phyloP scores from a whole-genome alignment of 495 filamentous ascomycete species.

The Hypoxylon intermedium region DNA sequence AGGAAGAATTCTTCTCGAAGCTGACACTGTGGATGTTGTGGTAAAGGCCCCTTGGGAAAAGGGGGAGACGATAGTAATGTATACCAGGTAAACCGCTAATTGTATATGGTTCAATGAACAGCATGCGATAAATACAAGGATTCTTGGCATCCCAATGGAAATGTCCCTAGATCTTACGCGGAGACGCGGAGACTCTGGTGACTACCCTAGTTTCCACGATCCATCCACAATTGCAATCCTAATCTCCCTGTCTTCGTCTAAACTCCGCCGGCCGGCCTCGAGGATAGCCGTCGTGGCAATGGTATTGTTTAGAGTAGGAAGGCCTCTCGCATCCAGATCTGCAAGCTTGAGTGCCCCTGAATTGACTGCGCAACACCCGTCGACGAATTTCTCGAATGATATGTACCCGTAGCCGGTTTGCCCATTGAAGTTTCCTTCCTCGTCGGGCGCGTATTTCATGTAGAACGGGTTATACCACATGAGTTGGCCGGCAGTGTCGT shows the following conservation, averaged over 20 bases:
- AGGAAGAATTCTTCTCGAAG: constrained; percentile 32
- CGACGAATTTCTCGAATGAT: constrained; percentile 94
- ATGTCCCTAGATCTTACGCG: neutral
- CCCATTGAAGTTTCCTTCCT: constrained; percentile 91
- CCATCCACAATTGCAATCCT: constrained; percentile 70
- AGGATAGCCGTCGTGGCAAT: constrained; percentile 90
- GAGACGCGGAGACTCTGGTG: neutral
- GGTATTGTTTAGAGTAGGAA: constrained; percentile 88
- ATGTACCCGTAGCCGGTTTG: constrained; percentile 92
- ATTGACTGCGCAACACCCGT: constrained; percentile 81
- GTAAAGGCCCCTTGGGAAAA: neutral
- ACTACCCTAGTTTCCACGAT: constrained; percentile 72
- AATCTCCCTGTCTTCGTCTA: constrained; percentile 81
- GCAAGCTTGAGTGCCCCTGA: constrained; percentile 72
- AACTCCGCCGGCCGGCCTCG: constrained; percentile 79
- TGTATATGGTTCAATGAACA: neutral
- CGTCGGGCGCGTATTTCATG: constrained; percentile 94
- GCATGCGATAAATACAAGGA: no score
- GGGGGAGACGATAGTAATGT: neutral
- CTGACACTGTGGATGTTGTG: constrained; percentile 36
- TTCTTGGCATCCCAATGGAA: no score
- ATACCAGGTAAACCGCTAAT: neutral
- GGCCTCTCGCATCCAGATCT: constrained; percentile 76
- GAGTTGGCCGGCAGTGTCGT: constrained; percentile 71
- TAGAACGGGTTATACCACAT: constrained; percentile 95